Evolutionary conservation across 805 yeast species (phyloP), one percentile per base, ranked within the genome.

Genomic region (Cyberlindnera mycetangii): DNA sequence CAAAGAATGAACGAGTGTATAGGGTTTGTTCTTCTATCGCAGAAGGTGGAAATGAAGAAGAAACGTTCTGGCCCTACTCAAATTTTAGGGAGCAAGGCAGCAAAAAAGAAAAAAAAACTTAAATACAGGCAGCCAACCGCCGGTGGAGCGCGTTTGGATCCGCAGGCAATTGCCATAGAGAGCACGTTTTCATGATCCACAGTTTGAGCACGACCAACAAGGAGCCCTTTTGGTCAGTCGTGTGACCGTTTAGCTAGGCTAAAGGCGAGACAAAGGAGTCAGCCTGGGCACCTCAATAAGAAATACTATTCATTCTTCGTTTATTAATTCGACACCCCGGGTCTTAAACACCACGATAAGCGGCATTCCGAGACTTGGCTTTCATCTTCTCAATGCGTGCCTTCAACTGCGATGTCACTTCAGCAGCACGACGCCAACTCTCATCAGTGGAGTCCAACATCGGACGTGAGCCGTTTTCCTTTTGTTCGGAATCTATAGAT

Each of bases 381-480:
- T 85, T 85, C 96, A 89, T 89, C 63, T 84, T 83, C 64, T 87
- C 95, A 36, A 89, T 89, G 55, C 97, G 70, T 0, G 89, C 95
- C 61, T 84, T 86, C 58, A 89, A 75, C 62, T 85, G 92, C 4
- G 81, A 77, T 0, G 97, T 89, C 11, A 89, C 95, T 54, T 86
- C 95, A 0, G 93, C 90, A 0, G 97, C 96, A 39, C 92, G 76
- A 53, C 76, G 79, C 97, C 97, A 89, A 53, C 85, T 81, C 42
- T 73, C 79, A 47, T 83, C 89, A 47, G 78, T 85, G 37, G 72
- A 71, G 33, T 52, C 58, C 24, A 53, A 27, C 27, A 48, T 28
- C 1, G 49, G 15, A 16, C 50, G 41, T 7, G 41, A 18, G 17
- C 52, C 50, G 24, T 56, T 54, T 39, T 54, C 60, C 42, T 60